Evolutionary conservation across 1,139 yeast genomes (phyloP).

Genomic region (Kodamaea plutei): DNA sequence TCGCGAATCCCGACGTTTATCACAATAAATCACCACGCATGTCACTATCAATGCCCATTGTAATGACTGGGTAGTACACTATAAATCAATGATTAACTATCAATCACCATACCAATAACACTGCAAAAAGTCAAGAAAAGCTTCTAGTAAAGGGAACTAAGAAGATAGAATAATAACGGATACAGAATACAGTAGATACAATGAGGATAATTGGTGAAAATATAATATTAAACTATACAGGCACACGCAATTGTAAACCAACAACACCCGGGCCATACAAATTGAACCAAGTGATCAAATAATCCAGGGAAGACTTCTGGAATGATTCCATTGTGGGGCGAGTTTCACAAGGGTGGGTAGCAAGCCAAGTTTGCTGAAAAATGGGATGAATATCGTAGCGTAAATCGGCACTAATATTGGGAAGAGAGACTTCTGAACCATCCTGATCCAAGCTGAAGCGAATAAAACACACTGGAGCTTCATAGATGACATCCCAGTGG

Average conservation of each 20-base stretch:
- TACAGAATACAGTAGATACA: too few species aligned
- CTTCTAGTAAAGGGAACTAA: too few species aligned
- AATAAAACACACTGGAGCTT: constrained; percentile 31
- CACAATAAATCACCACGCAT: too few species aligned
- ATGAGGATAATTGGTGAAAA: too few species aligned
- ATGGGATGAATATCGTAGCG: constrained; percentile 23
- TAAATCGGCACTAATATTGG: constrained; percentile 2
- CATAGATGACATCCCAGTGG: constrained; percentile 27
- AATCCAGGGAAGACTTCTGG: constrained; percentile 11
- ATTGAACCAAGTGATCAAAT: constrained; percentile 29
- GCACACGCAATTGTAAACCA: constrained; percentile 11
- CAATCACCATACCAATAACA: too few species aligned
- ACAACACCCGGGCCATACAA: constrained; percentile 17
- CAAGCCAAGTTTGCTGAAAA: constrained; percentile 27
- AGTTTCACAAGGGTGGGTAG: constrained; percentile 41
- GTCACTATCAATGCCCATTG: too few species aligned
- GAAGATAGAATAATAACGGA: too few species aligned
- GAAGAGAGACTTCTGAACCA: constrained; percentile 2
- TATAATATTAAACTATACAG: too few species aligned
- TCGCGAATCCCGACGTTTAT: too few species aligned
- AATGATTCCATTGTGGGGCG: constrained; percentile 13
- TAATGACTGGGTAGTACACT: too few species aligned
- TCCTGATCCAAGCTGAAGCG: constrained; percentile 9
- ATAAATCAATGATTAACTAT: too few species aligned
- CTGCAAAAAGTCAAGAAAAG: too few species aligned